A percentile compares a stretch with the other conserved stretches of the same genome.
Evolutionary conservation across 2,329 filamentous ascomycete genomes (phyloP).

Genomic region (Knoxdaviesia capensis): DNA sequence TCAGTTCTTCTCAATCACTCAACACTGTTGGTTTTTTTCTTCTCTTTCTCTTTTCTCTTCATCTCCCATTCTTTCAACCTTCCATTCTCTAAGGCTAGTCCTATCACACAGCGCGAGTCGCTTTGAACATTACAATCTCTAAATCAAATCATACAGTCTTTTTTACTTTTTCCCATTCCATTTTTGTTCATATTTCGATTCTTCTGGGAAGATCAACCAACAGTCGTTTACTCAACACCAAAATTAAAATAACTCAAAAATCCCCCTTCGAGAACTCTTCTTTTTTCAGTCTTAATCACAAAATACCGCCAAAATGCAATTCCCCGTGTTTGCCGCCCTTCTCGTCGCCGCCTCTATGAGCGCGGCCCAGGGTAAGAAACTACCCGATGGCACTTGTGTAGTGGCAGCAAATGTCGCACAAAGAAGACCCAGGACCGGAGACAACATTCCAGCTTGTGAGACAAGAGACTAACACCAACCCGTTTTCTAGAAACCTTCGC

Average conservation of each 20-base stretch:
- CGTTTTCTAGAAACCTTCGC: slow-evolving; percentile 3
- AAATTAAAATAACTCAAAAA: too few relatives aligned
- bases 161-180: neutral
- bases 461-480: neutral
- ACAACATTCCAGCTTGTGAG: neutral
- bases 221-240: too few relatives aligned
- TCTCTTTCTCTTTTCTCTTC: slow-evolving; percentile 6
- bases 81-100: slow-evolving; percentile 22
- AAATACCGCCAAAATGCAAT: slow-evolving; percentile 26
- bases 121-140: slow-evolving; percentile 8
- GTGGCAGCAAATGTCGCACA: too few relatives aligned
- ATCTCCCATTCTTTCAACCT: slow-evolving; percentile 8
- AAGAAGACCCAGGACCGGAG: too few relatives aligned
- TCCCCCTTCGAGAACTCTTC: slow-evolving; percentile 5
- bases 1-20: slow-evolving; percentile 8
- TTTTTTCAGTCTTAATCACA: slow-evolving; percentile 6
- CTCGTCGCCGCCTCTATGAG: slow-evolving; percentile 20
- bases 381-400: neutral
- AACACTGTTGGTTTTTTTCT: slow-evolving; percentile 5
- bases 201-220: slow-evolving; percentile 6
- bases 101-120: slow-evolving; percentile 26
- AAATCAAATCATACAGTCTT: neutral
- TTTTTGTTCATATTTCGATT: slow-evolving; percentile 5
- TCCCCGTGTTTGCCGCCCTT: slow-evolving; percentile 17
- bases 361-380: slow-evolving; percentile 21